A percentile compares a stretch with the other conserved stretches of the same genome.
phyloP scores from a whole-genome alignment of 2,329 filamentous ascomycete genomes.

The Fusarium oligoseptatum region DNA sequence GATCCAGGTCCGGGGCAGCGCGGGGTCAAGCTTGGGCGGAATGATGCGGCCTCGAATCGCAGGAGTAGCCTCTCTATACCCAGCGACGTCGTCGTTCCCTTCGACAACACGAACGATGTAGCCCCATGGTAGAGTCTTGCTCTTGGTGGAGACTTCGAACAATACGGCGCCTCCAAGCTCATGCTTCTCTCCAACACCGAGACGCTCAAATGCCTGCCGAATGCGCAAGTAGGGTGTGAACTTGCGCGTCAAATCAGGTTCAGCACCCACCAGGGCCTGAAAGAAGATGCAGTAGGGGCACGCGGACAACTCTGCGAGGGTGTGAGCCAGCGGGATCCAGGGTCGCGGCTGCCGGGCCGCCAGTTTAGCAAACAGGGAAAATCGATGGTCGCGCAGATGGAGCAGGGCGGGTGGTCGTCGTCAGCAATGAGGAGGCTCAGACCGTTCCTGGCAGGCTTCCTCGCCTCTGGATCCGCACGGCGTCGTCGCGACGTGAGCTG shows the following conservation, averaged over 20 bases:
- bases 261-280: constrained; percentile 50
- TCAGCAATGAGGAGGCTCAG: constrained; percentile 48
- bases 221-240: constrained; percentile 56
- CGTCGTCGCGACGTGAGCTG: constrained; percentile 51
- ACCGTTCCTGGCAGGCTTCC: constrained; percentile 46
- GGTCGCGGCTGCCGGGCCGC: constrained; percentile 52
- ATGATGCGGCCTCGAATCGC: constrained; percentile 51
- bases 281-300: constrained; percentile 58
- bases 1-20: constrained; percentile 52
- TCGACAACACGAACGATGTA: constrained; percentile 51
- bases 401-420: constrained; percentile 47
- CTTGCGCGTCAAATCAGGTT: constrained; percentile 48
- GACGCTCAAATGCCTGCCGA: constrained; percentile 54
- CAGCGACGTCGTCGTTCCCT: constrained; percentile 41
- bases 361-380: constrained; percentile 54
- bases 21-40: constrained; percentile 46
- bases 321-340: constrained; percentile 54
- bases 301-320: constrained; percentile 44
- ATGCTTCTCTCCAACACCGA: constrained; percentile 54
- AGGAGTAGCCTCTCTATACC: constrained; percentile 37
- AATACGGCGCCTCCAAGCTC: constrained; percentile 52
- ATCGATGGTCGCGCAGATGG: constrained; percentile 52
- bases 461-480: constrained; percentile 37
- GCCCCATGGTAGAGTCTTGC: constrained; percentile 54
- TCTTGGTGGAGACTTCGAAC: constrained; percentile 54